These are phyloP conservation scores for Chlamydomonas sp. DNA, from an alignment of 139 green algal species.

Conservation along the genomic window DNA sequence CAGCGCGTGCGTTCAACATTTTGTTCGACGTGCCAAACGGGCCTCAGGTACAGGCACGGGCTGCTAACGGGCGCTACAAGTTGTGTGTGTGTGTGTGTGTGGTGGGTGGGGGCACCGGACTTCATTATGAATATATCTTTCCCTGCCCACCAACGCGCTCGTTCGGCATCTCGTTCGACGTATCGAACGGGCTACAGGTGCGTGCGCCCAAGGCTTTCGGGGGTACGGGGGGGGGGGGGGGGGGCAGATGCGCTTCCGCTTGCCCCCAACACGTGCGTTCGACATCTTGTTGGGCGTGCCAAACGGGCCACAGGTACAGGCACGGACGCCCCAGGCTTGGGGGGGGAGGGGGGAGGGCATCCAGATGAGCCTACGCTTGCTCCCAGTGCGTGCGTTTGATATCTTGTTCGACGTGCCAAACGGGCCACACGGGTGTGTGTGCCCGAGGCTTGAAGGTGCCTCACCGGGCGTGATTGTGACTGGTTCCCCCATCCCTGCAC, in stretches of 20 bases:
- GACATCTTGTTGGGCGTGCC: constrained; percentile 89
- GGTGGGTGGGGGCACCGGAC: no score
- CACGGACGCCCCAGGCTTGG: no score
- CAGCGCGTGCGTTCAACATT: constrained; percentile 90
- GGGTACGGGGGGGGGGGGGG: not conserved
- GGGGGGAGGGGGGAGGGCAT: no score
- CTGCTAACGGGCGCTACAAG: no score
- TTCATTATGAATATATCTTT: no score
- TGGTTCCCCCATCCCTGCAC: no score
- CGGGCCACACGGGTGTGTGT: constrained; percentile 32
- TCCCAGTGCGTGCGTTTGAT: no score
- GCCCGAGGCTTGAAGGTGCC: not conserved
- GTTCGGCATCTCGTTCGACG: constrained; percentile 90
- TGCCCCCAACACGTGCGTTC: constrained; percentile 75
- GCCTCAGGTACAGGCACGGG: constrained; percentile 21
- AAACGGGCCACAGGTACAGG: constrained; percentile 55
- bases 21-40: constrained; percentile 84
- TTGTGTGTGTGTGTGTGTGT: no score
- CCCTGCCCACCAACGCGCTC: no score
- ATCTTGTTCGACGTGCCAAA: constrained; percentile 84
- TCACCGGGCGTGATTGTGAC: not conserved
- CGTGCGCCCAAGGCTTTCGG: not conserved
- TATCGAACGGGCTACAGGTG: constrained; percentile 58
- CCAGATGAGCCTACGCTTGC: no score
- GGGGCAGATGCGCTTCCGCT: no score